A percentile compares a stretch with the other conserved stretches of the same genome.
phyloP scores from a whole-genome alignment of 1,284 basidiomycete species.

The Neonothopanus nambi region DNA sequence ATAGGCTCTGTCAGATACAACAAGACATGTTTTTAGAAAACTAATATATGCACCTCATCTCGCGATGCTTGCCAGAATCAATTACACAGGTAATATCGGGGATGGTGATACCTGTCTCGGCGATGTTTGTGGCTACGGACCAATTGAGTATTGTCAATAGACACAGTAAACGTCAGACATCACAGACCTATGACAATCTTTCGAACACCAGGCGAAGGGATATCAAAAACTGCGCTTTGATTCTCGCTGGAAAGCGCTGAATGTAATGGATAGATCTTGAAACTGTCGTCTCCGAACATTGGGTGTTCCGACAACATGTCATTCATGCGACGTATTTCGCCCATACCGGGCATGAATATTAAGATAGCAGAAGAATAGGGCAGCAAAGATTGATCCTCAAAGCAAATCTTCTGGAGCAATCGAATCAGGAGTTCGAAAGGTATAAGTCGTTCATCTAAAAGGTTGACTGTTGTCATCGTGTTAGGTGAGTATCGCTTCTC shows the following conservation, averaged over 20 bases:
- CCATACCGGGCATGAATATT: conserved; percentile 93
- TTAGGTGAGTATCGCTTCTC: conserved; percentile 72
- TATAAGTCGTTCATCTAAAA: conserved; percentile 88
- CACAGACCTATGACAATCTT: conserved; percentile 88
- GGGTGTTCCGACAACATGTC: conserved; percentile 82
- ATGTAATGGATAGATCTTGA: conserved; percentile 90
- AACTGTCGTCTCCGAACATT: conserved; percentile 68
- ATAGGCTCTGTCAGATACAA: not conserved
- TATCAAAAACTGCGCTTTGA: conserved; percentile 88
- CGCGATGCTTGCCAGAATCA: conserved; percentile 91
- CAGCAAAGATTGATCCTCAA: conserved; percentile 54
- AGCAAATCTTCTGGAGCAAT: conserved; percentile 89
- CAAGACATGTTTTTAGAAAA: not conserved
- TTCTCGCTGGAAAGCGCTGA: conserved; percentile 90
- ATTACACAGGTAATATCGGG: conserved; percentile 99
- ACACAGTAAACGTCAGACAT: conserved; percentile 20
- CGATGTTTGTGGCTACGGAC: conserved; percentile 71
- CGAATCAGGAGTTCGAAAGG: conserved; percentile 88
- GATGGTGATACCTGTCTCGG: conserved; percentile 96
- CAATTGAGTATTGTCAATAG: not conserved
- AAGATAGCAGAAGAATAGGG: conserved; percentile 83
- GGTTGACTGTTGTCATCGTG: conserved; percentile 82
- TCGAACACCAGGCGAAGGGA: conserved; percentile 76
- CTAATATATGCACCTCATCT: conserved; percentile 72
- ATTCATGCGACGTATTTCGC: conserved; percentile 88